Evolutionary conservation across 164 flowering plant genomes (phyloP).

Genomic region (Stephania cephalantha): DNA sequence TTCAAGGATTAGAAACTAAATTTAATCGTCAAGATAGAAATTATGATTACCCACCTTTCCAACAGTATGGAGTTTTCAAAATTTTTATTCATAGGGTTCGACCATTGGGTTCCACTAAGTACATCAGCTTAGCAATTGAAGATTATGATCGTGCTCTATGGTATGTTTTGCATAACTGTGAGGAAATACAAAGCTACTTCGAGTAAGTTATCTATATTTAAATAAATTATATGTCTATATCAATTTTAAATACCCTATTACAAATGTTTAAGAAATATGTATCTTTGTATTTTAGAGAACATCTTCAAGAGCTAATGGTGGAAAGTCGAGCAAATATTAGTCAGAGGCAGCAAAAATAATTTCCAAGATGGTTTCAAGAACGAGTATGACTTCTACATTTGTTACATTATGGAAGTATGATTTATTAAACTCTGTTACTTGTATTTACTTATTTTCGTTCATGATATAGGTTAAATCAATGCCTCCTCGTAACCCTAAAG

Average conservation of each 20-base stretch:
- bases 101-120: too few species aligned
- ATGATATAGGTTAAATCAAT: not conserved
- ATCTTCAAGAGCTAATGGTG: not conserved
- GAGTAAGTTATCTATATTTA: too few species aligned
- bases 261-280: not conserved
- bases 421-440: not conserved
- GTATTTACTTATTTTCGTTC: too few species aligned
- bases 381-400: not conserved
- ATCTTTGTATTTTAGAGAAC: not conserved
- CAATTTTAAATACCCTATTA: not conserved
- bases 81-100: too few species aligned
- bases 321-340: not conserved
- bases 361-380: not conserved
- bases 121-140: too few species aligned
- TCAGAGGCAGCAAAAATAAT: too few species aligned
- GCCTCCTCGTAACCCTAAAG: not conserved
- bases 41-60: not conserved
- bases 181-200: too few species aligned
- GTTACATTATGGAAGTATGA: not conserved
- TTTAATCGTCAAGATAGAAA: not conserved
- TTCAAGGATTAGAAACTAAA: constrained; percentile 3
- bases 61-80: not conserved
- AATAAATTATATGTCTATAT: not conserved
- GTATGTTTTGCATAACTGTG: too few species aligned
- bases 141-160: too few species aligned